A percentile compares a stretch with the other conserved stretches of the same genome.
phyloP scores from a whole-genome alignment of 768 basidiomycete species.

The Boletus insuetus region DNA sequence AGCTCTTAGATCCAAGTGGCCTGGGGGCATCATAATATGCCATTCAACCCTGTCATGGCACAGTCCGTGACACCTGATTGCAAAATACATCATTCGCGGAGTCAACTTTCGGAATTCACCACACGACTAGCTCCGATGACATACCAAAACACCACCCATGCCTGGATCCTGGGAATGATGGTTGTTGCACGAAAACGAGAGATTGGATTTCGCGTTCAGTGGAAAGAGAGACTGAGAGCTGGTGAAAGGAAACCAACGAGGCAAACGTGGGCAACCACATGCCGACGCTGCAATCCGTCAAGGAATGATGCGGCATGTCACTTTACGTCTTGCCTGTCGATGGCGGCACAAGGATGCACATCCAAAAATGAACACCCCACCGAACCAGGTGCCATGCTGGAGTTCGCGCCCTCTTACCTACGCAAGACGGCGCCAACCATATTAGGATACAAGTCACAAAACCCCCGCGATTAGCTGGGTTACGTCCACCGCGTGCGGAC shows the following conservation, averaged over 20 bases:
- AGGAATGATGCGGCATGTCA: conserved; percentile 23
- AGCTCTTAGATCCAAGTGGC: not conserved
- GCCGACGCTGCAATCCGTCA: conserved; percentile 6
- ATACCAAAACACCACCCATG: not conserved
- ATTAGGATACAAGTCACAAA: conserved; percentile 11
- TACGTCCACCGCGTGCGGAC: conserved; percentile 5
- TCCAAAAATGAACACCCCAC: conserved; percentile 10
- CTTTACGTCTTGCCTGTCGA: conserved; percentile 25
- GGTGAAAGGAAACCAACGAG: not conserved
- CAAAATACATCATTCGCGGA: conserved; percentile 1
- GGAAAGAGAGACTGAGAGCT: not conserved
- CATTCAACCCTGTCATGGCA: not conserved
- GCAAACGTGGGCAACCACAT: conserved; percentile 15
- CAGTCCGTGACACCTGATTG: not conserved
- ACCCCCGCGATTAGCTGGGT: conserved; percentile 10
- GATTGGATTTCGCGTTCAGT: not conserved
- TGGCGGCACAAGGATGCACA: conserved; percentile 9
- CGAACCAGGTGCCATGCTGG: conserved; percentile 4
- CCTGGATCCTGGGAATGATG: conserved; percentile 8
- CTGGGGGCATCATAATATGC: not conserved
- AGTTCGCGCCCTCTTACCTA: conserved; percentile 8
- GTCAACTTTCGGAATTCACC: conserved; percentile 1
- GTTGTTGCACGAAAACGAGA: not conserved
- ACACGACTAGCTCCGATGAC: conserved; percentile 10
- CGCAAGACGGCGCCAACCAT: conserved; percentile 8